Percentiles rank a stretch among this genome's conserved stretches.
These are phyloP conservation scores for Globisporangium takayamanum DNA, from an alignment of 352 stramenopile species.

Conservation along the genomic window DNA sequence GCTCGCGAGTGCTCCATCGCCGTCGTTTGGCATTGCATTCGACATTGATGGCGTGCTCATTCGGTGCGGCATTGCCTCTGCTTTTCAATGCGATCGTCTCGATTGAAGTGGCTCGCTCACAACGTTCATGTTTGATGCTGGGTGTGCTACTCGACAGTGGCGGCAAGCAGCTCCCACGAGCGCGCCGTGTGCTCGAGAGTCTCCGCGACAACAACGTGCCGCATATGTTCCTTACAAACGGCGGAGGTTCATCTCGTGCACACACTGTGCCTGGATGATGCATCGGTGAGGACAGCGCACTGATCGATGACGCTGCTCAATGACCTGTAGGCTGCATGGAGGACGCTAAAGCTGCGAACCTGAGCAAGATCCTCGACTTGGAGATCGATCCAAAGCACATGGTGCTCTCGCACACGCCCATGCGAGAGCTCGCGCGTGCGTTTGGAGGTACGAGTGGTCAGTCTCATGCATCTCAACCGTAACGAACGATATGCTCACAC, in stretches of 20 bases:
- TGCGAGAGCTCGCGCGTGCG: constrained; percentile 62
- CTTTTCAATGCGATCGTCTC: background rate
- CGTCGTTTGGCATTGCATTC: constrained; percentile 81
- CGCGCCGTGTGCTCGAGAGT: constrained; percentile 57
- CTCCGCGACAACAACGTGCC: constrained; percentile 59
- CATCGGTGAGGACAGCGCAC: background rate
- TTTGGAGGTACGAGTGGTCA: constrained; percentile 38
- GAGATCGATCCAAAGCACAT: constrained; percentile 69
- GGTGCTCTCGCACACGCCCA: constrained; percentile 87
- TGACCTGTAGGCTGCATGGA: constrained; percentile 64
- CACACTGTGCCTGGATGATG: background rate
- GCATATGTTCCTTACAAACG: constrained; percentile 90
- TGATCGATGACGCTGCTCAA: background rate
- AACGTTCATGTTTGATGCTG: background rate
- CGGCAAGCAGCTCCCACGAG: constrained; percentile 59
- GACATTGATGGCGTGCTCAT: constrained; percentile 91
- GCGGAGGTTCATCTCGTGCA: constrained; percentile 28
- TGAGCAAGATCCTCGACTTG: constrained; percentile 55
- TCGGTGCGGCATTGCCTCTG: constrained; percentile 26
- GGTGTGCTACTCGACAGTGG: constrained; percentile 24
- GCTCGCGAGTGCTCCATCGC: constrained; percentile 1
- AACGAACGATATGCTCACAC: background rate
- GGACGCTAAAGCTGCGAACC: constrained; percentile 66
- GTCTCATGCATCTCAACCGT: background rate
- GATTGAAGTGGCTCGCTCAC: background rate